Evolutionary conservation across 768 basidiomycete species (phyloP).

Genomic region (Rhizopogon salebrosus): DNA sequence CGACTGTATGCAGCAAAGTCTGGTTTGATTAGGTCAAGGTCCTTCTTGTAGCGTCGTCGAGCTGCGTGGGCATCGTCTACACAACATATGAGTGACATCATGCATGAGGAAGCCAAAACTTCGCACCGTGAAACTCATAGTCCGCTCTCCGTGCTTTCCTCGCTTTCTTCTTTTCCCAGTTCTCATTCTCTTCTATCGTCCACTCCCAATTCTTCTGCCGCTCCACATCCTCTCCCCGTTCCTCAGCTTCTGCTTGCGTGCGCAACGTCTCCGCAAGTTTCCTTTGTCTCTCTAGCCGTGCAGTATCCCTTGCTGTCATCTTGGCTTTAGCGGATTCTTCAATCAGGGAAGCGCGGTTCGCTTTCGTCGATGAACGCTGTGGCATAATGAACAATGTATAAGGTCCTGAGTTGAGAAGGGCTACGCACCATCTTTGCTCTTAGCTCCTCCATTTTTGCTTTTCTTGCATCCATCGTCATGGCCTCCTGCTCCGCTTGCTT

Average conservation of each 20-base stretch:
- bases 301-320: constrained; percentile 71
- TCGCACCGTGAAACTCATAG: constrained; percentile 87
- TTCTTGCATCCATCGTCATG: constrained; percentile 64
- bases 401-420: background rate
- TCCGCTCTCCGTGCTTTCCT: constrained; percentile 82
- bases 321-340: constrained; percentile 80
- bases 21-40: constrained; percentile 82
- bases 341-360: constrained; percentile 81
- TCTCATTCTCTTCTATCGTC: constrained; percentile 91
- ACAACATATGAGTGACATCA: background rate
- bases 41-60: constrained; percentile 86
- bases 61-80: constrained; percentile 89
- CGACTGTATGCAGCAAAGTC: constrained; percentile 82
- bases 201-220: constrained; percentile 93
- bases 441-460: constrained; percentile 71
- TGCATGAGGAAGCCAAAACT: background rate
- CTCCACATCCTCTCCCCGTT: constrained; percentile 88
- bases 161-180: constrained; percentile 89
- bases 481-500: constrained; percentile 12
- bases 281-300: constrained; percentile 83
- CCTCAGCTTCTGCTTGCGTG: constrained; percentile 83
- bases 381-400: background rate
- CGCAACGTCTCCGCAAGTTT: constrained; percentile 86
- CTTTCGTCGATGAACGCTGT: constrained; percentile 74
- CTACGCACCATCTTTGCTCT: constrained; percentile 67